Evolutionary conservation across 768 basidiomycete genomes (phyloP), one percentile per base, ranked within the genome.

Genomic region (Cystofilobasidium capitatum): DNA sequence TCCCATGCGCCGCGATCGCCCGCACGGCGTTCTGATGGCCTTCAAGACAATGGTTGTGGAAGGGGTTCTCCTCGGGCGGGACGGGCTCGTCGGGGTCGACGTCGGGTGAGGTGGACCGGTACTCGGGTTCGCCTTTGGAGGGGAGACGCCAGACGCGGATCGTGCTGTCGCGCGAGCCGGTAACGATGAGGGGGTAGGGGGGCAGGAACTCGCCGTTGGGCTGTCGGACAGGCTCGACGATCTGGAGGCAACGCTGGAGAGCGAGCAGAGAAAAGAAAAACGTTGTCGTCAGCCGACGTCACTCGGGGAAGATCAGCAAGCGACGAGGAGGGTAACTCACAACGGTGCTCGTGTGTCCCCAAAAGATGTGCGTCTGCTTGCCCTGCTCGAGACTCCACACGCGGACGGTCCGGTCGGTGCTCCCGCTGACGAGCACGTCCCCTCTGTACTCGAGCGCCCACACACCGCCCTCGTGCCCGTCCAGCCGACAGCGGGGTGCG

Each of bases 261-360:
- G 10, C n/a, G 29, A 31, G 17, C 6, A 64, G 26, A 36, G n/a
- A 13, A 20, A 10, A 1, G 45, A 12, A 44, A 31, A 26, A 44
- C 4, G 31, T 12, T n/a, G 35, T 17, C 4, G 54, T 12, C 7
- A 24, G 62, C 29, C 24, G 36, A 7, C 7, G 31, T 51, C 29
- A 35, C 1, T 26, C 7, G 3, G 49, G 1, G 22, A 17, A 22
- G 29, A 62, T 29, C 12, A 22, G 1, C 2, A 47, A 0, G 10
- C 5, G 9, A 2, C 35, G 29, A 33, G 35, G 20, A 42, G 24
- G 26, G 20, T 37, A 12, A 68, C 66, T 20, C 26, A 69, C 68
- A 39, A 99, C 93, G 0, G 94, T 99, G 74, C 88, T 91, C 33
- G 91, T 96, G 77, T 99, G 94, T 0, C 94, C 94, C 40, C 90